A percentile compares a stretch with the other conserved stretches of the same genome.
Conservation (phyloP, 495 filamentous ascomycete genomes). For the Daldinia childiae region DNA sequence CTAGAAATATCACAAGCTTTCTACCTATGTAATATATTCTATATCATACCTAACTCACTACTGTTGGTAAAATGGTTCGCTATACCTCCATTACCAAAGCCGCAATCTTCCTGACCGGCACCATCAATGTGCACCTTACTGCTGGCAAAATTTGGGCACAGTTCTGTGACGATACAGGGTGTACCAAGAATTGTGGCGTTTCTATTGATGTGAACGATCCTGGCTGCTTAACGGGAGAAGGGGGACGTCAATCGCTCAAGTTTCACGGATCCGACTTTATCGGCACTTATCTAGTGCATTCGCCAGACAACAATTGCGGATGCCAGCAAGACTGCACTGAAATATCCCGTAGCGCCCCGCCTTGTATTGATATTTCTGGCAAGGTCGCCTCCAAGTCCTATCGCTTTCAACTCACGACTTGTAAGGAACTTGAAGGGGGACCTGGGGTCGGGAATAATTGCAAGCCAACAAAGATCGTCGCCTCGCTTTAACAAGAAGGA, state of each 20-base stretch:
- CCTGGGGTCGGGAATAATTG: constrained; percentile 26
- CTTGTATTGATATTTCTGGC: constrained; percentile 25
- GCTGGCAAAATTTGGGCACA: constrained; percentile 21
- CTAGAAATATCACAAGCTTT: neutral
- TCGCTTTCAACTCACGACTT: constrained; percentile 30
- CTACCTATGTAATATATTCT: neutral
- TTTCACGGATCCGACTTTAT: constrained; percentile 23
- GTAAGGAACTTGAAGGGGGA: constrained; percentile 18
- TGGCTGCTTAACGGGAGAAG: constrained; percentile 7
- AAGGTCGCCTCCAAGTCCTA: constrained; percentile 13
- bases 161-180: constrained; percentile 34
- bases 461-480: neutral
- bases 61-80: neutral
- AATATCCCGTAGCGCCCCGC: constrained; percentile 14
- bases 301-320: constrained; percentile 17
- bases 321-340: constrained; percentile 36
- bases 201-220: constrained; percentile 23
- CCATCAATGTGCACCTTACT: constrained; percentile 4
- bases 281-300: constrained; percentile 28
- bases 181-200: constrained; percentile 28
- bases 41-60: neutral
- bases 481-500: neutral
- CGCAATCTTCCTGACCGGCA: neutral
- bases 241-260: constrained; percentile 17
- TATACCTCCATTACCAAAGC: neutral